These are phyloP conservation scores for Colletotrichum kahawae DNA, from an alignment of 2,329 filamentous ascomycete genomes.

Conservation along the genomic window DNA sequence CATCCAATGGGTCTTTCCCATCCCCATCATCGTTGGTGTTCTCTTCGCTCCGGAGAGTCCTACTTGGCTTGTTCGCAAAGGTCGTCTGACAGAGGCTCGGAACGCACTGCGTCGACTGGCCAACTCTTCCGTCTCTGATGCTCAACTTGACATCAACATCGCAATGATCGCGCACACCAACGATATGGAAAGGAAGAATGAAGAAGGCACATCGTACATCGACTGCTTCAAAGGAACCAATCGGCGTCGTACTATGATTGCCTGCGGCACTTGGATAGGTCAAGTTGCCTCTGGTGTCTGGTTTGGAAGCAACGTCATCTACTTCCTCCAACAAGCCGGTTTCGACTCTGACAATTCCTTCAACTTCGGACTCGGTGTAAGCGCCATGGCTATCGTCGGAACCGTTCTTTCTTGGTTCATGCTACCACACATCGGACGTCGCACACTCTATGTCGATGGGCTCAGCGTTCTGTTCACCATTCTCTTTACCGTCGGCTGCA, in stretches of 20 bases:
- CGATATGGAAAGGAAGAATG: not conserved
- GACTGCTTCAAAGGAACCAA: slow-evolving; percentile 24
- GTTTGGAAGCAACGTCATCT: not conserved
- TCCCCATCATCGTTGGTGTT: not conserved
- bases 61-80: not conserved
- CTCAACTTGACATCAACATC: not conserved
- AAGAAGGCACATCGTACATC: not conserved
- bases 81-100: not conserved
- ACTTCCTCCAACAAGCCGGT: not conserved
- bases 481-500: not conserved
- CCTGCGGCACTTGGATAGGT: not conserved
- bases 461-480: not conserved
- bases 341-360: not conserved
- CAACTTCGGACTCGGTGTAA: not conserved
- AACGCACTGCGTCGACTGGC: not conserved
- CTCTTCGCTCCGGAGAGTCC: not conserved
- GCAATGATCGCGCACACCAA: slow-evolving; percentile 33
- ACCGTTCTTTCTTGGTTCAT: not conserved
- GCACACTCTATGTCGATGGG: not conserved
- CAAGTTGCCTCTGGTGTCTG: not conserved
- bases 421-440: not conserved
- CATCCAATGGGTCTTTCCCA: not conserved
- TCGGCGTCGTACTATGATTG: slow-evolving; percentile 29
- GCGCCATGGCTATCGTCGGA: not conserved
- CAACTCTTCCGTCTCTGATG: not conserved